phyloP scores from a whole-genome alignment of 148 eudicot species.

The Talinum fruticosum region DNA sequence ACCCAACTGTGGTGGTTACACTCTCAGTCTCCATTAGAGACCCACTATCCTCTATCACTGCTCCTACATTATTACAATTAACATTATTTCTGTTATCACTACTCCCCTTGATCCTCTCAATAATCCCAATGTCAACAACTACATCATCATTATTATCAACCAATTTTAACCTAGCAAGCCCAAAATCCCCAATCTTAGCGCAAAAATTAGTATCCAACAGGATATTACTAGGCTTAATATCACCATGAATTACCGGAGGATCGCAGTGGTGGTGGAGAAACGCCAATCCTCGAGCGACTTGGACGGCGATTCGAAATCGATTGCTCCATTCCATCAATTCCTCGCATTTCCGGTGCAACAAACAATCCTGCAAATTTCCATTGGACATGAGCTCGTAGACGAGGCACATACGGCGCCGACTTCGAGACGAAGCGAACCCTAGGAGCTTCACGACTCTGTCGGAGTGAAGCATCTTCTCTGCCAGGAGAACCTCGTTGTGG shows the following conservation, averaged over 20 bases:
- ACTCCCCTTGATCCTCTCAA: conserved; percentile 14
- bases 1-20: conserved; percentile 47
- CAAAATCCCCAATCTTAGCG: conserved; percentile 89
- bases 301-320: conserved; percentile 47
- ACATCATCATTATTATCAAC: conserved; percentile 32
- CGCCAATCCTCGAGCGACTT: conserved; percentile 64
- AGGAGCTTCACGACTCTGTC: conserved; percentile 45
- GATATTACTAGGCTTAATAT: conserved; percentile 90
- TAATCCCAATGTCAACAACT: conserved; percentile 22
- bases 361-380: conserved; percentile 88
- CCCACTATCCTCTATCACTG: conserved; percentile 51
- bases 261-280: conserved; percentile 72
- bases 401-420: conserved; percentile 62
- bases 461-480: conserved; percentile 42
- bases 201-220: conserved; percentile 52
- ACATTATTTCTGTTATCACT: background rate
- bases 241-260: conserved; percentile 85
- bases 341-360: conserved; percentile 48
- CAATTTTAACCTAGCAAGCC: conserved; percentile 67
- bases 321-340: conserved; percentile 54
- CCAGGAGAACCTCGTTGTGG: conserved; percentile 73
- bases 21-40: conserved; percentile 74
- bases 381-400: conserved; percentile 79
- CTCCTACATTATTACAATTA: conserved; percentile 17
- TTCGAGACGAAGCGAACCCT: conserved; percentile 69